phyloP scores from a whole-genome alignment of 2,329 filamentous ascomycete species.

The Colletotrichum magnum region DNA sequence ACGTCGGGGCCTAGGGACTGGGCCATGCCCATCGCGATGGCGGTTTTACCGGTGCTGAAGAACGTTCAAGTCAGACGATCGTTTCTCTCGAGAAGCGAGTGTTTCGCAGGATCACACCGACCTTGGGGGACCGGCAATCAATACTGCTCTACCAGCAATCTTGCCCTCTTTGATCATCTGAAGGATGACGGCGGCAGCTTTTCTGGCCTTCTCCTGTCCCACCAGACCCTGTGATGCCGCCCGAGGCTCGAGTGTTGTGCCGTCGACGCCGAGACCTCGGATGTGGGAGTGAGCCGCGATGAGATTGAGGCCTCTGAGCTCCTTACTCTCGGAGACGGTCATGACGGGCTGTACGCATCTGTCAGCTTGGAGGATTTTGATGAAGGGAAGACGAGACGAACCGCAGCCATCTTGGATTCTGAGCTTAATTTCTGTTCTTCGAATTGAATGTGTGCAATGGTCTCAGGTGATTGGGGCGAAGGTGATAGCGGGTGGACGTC shows the following conservation, averaged over 20 bases:
- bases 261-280: conserved; percentile 92
- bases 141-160: conserved; percentile 93
- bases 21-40: conserved; percentile 98
- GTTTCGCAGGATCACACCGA: conserved; percentile 47
- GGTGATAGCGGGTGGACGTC: not conserved
- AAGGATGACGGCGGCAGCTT: conserved; percentile 94
- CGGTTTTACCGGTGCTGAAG: conserved; percentile 92
- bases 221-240: conserved; percentile 91
- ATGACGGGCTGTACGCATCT: conserved; percentile 64
- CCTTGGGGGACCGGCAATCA: conserved; percentile 95
- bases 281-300: conserved; percentile 99
- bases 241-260: conserved; percentile 90
- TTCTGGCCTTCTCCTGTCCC: conserved; percentile 95
- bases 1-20: conserved; percentile 95
- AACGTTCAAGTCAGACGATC: conserved; percentile 39
- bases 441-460: not conserved
- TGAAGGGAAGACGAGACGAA: conserved; percentile 49
- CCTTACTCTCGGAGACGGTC: conserved; percentile 94
- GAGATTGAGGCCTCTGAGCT: conserved; percentile 95
- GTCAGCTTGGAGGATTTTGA: conserved; percentile 13
- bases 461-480: not conserved
- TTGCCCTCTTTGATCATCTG: conserved; percentile 99
- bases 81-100: not conserved
- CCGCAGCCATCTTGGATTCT: conserved; percentile 64
- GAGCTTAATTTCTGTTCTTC: not conserved